These are phyloP conservation scores for Backusella westeae DNA, from an alignment of 192 early-diverging fungal species.

Conservation along the genomic window DNA sequence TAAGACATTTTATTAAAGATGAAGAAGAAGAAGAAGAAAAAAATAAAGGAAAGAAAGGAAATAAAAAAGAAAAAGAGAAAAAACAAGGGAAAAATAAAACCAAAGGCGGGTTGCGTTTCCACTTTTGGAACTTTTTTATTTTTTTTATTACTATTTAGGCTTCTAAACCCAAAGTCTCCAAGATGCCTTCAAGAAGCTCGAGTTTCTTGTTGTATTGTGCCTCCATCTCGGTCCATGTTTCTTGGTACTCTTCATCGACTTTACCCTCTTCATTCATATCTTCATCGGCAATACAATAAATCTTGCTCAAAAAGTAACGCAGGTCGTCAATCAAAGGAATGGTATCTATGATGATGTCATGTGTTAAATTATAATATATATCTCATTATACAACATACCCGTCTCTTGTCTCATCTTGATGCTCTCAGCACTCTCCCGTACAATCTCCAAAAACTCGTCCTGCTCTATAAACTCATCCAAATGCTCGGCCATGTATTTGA, in stretches of 20 bases:
- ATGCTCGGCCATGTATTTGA: constrained; percentile 26
- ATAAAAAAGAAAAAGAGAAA: not conserved
- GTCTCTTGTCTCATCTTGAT: constrained; percentile 44
- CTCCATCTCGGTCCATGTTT: constrained; percentile 28
- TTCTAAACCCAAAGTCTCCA: constrained; percentile 41
- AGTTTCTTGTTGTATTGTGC: constrained; percentile 37
- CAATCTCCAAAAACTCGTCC: constrained; percentile 30
- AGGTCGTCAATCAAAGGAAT: constrained; percentile 55
- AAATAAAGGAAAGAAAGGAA: not conserved
- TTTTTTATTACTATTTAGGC: constrained; percentile 19
- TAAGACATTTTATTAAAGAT: constrained; percentile 24
- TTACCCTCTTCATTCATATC: constrained; percentile 27
- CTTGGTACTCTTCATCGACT: constrained; percentile 32
- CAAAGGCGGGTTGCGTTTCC: not conserved
- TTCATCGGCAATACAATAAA: constrained; percentile 22
- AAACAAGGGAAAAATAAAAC: not conserved
- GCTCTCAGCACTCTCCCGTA: constrained; percentile 37
- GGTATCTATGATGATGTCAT: constrained; percentile 34
- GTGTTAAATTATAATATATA: not conserved
- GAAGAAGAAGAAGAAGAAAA: not conserved
- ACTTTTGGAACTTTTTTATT: not conserved
- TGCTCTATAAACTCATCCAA: constrained; percentile 29
- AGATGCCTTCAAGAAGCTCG: constrained; percentile 39
- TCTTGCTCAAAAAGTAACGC: constrained; percentile 42
- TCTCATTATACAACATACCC: constrained; percentile 1